A percentile compares a stretch with the other conserved stretches of the same genome.
Evolutionary conservation across 495 filamentous ascomycete genomes (phyloP).

Genomic region (Immersiella caudata): DNA sequence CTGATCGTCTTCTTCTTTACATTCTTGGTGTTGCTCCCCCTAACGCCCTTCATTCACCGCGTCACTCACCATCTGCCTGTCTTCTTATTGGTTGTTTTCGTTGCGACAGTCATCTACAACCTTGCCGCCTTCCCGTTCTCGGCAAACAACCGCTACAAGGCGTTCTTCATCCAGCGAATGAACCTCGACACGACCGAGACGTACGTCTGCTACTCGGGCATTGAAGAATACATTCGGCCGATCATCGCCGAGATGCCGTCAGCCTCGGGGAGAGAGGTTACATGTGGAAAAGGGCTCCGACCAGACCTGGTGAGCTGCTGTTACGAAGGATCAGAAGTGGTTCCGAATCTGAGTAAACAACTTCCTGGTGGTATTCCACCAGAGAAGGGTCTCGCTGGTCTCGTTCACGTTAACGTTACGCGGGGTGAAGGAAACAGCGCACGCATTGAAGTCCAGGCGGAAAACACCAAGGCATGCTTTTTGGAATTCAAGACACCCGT

Average conservation of each 20-base stretch:
- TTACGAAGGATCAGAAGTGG: slow-evolving; percentile 62
- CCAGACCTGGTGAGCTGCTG: slow-evolving; percentile 64
- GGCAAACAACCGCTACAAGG: slow-evolving; percentile 72
- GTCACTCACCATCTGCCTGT: slow-evolving; percentile 80
- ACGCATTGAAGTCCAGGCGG: slow-evolving; percentile 31
- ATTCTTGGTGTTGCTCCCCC: slow-evolving; percentile 73
- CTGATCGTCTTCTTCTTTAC: slow-evolving; percentile 66
- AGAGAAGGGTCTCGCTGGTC: slow-evolving; percentile 20
- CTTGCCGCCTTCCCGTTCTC: slow-evolving; percentile 89
- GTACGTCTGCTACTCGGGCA: slow-evolving; percentile 67
- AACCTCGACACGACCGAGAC: slow-evolving; percentile 75
- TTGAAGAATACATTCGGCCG: slow-evolving; percentile 69
- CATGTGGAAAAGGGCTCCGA: slow-evolving; percentile 42
- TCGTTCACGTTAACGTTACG: slow-evolving; percentile 35
- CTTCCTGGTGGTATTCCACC: slow-evolving; percentile 19
- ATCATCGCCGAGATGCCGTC: slow-evolving; percentile 72
- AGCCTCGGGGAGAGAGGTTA: slow-evolving; percentile 61
- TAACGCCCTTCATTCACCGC: slow-evolving; percentile 84
- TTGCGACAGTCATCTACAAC: slow-evolving; percentile 83
- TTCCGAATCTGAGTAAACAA: slow-evolving; percentile 60
- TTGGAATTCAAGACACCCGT: slow-evolving; percentile 36
- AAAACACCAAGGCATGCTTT: slow-evolving; percentile 41
- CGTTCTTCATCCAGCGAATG: slow-evolving; percentile 82
- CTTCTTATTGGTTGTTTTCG: slow-evolving; percentile 71
- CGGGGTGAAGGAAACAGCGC: slow-evolving; percentile 27